Evolutionary conservation across 805 yeast species (phyloP).

Genomic region (Yarrowia hollandica): DNA sequence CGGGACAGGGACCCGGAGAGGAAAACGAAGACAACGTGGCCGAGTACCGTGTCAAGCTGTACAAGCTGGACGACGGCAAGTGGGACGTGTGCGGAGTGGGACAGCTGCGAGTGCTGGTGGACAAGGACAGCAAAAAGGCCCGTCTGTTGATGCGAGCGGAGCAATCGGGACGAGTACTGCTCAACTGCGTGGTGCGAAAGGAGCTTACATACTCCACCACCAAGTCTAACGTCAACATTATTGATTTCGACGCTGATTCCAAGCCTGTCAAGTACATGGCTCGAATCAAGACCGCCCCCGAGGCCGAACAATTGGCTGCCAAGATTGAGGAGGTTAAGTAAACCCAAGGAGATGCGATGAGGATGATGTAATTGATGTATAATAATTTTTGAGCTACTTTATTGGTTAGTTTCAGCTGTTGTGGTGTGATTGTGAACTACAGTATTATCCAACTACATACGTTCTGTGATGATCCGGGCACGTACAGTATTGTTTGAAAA

Average conservation of each 20-base stretch:
- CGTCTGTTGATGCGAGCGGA: conserved; percentile 84
- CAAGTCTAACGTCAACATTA: conserved; percentile 65
- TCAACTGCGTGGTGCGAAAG: conserved; percentile 63
- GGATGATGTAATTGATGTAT: background rate
- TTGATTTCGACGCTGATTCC: conserved; percentile 54
- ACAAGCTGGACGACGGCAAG: conserved; percentile 56
- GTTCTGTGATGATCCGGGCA: too few relatives aligned
- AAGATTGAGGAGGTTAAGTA: conserved; percentile 27
- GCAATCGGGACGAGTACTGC: conserved; percentile 75
- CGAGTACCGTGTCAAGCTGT: conserved; percentile 69
- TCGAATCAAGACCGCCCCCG: conserved; percentile 74
- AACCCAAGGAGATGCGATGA: background rate
- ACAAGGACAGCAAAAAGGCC: conserved; percentile 58
- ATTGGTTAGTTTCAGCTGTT: too few relatives aligned
- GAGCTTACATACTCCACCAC: conserved; percentile 54
- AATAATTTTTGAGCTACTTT: too few relatives aligned
- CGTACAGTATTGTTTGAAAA: too few relatives aligned
- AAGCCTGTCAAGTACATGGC: conserved; percentile 66
- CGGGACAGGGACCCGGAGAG: conserved; percentile 73
- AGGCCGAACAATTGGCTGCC: conserved; percentile 53
- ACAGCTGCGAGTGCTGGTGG: conserved; percentile 68
- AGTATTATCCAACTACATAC: too few relatives aligned
- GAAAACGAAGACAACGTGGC: conserved; percentile 69
- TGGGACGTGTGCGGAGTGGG: conserved; percentile 64
- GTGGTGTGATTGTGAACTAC: too few relatives aligned